phyloP scores from a whole-genome alignment of 2,329 filamentous ascomycete species.

The Monosporascus sp. region DNA sequence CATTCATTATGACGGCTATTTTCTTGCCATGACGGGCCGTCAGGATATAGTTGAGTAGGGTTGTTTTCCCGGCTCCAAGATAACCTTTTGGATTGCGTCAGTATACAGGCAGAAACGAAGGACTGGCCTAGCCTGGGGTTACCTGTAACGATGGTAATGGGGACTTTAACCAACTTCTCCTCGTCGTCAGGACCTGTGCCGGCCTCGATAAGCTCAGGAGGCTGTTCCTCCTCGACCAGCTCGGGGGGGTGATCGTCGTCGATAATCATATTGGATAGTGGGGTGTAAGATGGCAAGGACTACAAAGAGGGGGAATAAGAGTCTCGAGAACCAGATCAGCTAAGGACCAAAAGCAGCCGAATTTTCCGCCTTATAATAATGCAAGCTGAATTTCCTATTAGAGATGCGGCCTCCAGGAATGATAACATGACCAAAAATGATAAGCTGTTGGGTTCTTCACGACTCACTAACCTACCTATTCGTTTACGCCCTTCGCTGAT shows the following conservation, averaged over 20 bases:
- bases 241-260: slow-evolving; percentile 65
- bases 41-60: slow-evolving; percentile 90
- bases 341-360: too few species aligned
- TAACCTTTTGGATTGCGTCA: slow-evolving; percentile 58
- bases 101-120: neutral
- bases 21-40: slow-evolving; percentile 95
- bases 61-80: slow-evolving; percentile 92
- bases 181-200: slow-evolving; percentile 34
- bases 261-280: slow-evolving; percentile 45
- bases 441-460: too few species aligned
- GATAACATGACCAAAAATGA: too few species aligned
- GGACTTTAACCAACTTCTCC: slow-evolving; percentile 61
- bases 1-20: slow-evolving; percentile 95
- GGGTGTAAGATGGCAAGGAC: neutral
- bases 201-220: slow-evolving; percentile 25
- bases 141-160: slow-evolving; percentile 82
- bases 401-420: too few species aligned
- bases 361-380: too few species aligned
- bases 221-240: slow-evolving; percentile 41
- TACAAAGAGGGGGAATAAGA: neutral
- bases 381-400: too few species aligned
- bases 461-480: too few species aligned
- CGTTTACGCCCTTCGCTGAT: too few species aligned
- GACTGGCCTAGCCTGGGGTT: slow-evolving; percentile 13
- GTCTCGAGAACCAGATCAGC: neutral